Evolutionary conservation across 768 basidiomycete species (phyloP).

Genomic region (Pholiota conissans): DNA sequence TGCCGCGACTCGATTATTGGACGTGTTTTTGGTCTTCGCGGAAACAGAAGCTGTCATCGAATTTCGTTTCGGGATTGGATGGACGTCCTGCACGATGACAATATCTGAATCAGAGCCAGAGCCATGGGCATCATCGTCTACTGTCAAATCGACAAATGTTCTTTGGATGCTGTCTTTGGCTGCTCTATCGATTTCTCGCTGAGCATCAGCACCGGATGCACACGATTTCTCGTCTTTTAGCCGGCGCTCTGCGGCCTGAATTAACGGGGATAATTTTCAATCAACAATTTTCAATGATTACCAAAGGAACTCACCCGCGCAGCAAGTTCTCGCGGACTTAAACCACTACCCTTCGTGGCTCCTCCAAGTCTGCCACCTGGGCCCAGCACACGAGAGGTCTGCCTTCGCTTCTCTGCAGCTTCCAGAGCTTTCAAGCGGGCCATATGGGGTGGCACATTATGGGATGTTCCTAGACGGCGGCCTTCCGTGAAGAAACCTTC

Average conservation of each 20-base stretch:
- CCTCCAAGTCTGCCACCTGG: constrained; percentile 62
- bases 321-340: constrained; percentile 71
- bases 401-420: constrained; percentile 75
- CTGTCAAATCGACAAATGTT: constrained; percentile 61
- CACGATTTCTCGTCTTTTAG: constrained; percentile 74
- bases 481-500: constrained; percentile 91
- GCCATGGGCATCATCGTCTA: constrained; percentile 15
- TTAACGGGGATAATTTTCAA: constrained; percentile 4
- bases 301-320: constrained; percentile 50
- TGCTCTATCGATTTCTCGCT: constrained; percentile 69
- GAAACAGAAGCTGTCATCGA: constrained; percentile 17
- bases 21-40: constrained; percentile 16
- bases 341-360: constrained; percentile 31
- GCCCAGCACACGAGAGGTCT: constrained; percentile 43
- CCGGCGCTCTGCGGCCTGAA: constrained; percentile 84
- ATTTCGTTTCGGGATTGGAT: constrained; percentile 5
- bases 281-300: neutral
- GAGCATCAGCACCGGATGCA: constrained; percentile 56
- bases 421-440: constrained; percentile 70
- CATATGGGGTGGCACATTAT: constrained; percentile 64
- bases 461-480: constrained; percentile 65
- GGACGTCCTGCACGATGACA: constrained; percentile 28
- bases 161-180: constrained; percentile 63
- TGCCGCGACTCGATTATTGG: neutral
- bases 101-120: constrained; percentile 35